phyloP scores from a whole-genome alignment of 768 basidiomycete genomes.

The Hebeloma cylindrosporum region DNA sequence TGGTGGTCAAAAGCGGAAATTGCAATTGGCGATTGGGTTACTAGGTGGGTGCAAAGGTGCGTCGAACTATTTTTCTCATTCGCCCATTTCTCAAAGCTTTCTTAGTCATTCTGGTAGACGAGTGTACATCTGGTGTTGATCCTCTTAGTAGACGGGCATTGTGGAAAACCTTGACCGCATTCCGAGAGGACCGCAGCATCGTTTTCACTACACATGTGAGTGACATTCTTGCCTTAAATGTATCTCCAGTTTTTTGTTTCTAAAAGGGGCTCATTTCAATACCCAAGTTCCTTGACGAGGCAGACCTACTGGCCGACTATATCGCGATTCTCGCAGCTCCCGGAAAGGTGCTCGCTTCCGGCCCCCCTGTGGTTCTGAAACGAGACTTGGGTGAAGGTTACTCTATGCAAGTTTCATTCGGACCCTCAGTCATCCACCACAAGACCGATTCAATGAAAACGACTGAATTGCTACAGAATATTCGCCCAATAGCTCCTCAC shows the following conservation, averaged over 20 bases:
- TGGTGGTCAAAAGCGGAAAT: slow-evolving; percentile 81
- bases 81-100: background rate
- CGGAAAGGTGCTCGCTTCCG: slow-evolving; percentile 71
- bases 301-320: slow-evolving; percentile 73
- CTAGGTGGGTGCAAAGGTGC: slow-evolving; percentile 71
- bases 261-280: no score
- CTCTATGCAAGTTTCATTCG: slow-evolving; percentile 55
- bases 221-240: no score
- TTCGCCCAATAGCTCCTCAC: slow-evolving; percentile 48
- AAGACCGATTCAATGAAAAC: slow-evolving; percentile 19
- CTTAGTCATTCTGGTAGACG: slow-evolving; percentile 57
- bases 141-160: slow-evolving; percentile 75
- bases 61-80: background rate
- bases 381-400: slow-evolving; percentile 72
- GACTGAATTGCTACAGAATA: slow-evolving; percentile 37
- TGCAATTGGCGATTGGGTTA: slow-evolving; percentile 80
- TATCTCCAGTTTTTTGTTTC: no score
- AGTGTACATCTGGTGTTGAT: slow-evolving; percentile 81
- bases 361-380: slow-evolving; percentile 72
- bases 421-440: slow-evolving; percentile 22
- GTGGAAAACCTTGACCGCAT: slow-evolving; percentile 71
- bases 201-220: slow-evolving; percentile 79
- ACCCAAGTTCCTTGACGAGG: slow-evolving; percentile 73
- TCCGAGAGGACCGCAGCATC: slow-evolving; percentile 64
- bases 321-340: slow-evolving; percentile 77